Percentiles rank a stretch among this genome's conserved stretches.
phyloP scores from a whole-genome alignment of 2,329 filamentous ascomycete species.

The Epichloe uncinata region DNA sequence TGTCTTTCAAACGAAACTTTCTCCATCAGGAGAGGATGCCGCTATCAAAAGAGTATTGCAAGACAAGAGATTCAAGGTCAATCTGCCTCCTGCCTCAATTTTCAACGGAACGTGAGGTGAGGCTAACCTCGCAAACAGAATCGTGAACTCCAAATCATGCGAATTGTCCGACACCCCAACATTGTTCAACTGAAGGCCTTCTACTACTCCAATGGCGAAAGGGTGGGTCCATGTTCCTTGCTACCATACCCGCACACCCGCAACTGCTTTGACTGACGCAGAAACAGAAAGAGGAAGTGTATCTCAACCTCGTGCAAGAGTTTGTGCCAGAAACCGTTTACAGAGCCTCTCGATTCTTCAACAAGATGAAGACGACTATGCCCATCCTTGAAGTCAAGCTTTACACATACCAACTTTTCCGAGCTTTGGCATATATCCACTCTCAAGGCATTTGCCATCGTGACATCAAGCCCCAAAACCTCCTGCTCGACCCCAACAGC shows the following conservation, averaged over 20 bases:
- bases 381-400: slow-evolving; percentile 97
- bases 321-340: slow-evolving; percentile 98
- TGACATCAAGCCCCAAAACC: slow-evolving; percentile 98
- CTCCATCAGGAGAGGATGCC: no score
- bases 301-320: slow-evolving; percentile 94
- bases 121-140: slow-evolving; percentile 46
- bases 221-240: slow-evolving; percentile 43
- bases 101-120: no score
- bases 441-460: slow-evolving; percentile 98
- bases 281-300: slow-evolving; percentile 85
- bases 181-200: slow-evolving; percentile 98
- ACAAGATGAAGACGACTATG: slow-evolving; percentile 99
- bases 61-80: no score
- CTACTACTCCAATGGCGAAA: slow-evolving; percentile 98
- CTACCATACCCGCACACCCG: not conserved
- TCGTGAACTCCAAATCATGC: slow-evolving; percentile 98
- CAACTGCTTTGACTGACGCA: not conserved
- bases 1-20: no score
- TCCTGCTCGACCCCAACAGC: slow-evolving; percentile 80
- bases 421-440: slow-evolving; percentile 95
- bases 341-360: slow-evolving; percentile 95
- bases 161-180: slow-evolving; percentile 96
- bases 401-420: slow-evolving; percentile 98
- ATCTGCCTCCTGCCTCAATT: no score
- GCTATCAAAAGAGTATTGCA: no score